Evolutionary conservation across 225 moss, liverwort and hornwort genomes (phyloP), one percentile per base, ranked within the genome.

Genomic region (Sphagnum tenellum): DNA sequence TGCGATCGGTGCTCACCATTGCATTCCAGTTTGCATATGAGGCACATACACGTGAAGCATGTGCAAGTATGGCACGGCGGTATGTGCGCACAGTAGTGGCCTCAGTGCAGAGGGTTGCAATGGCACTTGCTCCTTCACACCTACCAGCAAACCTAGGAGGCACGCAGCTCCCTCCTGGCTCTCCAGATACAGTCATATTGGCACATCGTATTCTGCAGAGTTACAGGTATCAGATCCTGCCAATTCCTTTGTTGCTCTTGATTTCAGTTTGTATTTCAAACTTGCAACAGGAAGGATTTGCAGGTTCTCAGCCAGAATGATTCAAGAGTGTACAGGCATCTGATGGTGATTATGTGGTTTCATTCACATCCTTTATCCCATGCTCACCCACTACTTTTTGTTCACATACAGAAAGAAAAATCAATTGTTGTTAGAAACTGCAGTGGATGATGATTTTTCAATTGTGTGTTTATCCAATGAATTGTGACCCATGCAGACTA

Each of bases 41-140:
- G 62, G 89, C 83, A 48, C 94, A 91, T 64, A 86, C 89, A 49
- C 87, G 91, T 47, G 94, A 95, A 55, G 76, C 76, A 67, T 88
- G 89, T 70, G 91, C 91, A 63, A 77, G 81, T 9, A 91, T 91
- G 89, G 94, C 94, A 70, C 79, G 94, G 56, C 94, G 89, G 59
- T 95, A 95, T 64, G 91, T 95, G 50, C 94, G 94, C 55, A 86
- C 94, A 3, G 94, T 95, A 56, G 91, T 95, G 67, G 94, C 83
- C 49, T 95, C 94, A 66, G 94, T 95, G 68, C 94, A 95, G 74
- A 87, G 94, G 60, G 91, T 95, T 69, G 94, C 94, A 47, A 95
- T 95, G 89, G 88, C 88, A 66, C 79, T 95, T 72, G 91, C 94
- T 59, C 94, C 94, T 29, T 82, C 89, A 55, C 74, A 74, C 58